Percentiles rank a stretch among this genome's conserved stretches.
Conservation (phyloP, 169 alveolate genomes). For the Babesia gibsoni region DNA sequence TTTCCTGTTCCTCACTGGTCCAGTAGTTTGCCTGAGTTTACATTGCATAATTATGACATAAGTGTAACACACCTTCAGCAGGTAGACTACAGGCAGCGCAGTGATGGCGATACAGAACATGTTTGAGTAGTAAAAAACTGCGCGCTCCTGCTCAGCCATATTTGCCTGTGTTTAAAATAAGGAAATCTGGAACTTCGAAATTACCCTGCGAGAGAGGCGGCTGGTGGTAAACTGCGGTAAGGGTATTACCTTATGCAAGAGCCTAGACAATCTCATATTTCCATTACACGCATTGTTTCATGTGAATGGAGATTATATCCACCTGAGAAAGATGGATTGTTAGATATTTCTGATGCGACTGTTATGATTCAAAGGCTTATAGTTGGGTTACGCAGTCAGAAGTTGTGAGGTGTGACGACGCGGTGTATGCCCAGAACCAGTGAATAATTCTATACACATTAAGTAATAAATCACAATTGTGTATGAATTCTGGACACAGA, state of each 20-base stretch:
- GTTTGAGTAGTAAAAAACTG: constrained; percentile 59
- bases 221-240: constrained; percentile 53
- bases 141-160: constrained; percentile 65
- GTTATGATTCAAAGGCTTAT: no score
- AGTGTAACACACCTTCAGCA: constrained; percentile 38
- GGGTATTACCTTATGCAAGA: constrained; percentile 42
- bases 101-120: constrained; percentile 50
- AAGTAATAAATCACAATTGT: no score
- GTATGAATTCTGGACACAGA: no score
- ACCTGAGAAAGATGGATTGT: no score
- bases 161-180: constrained; percentile 10
- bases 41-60: background rate
- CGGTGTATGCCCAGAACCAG: no score
- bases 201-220: constrained; percentile 61
- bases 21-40: constrained; percentile 55
- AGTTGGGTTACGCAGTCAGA: no score
- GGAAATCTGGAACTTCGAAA: background rate
- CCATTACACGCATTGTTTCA: background rate
- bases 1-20: constrained; percentile 54
- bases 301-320: no score
- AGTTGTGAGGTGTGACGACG: no score
- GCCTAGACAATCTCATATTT: constrained; percentile 41
- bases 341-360: no score
- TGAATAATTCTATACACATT: no score
- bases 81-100: constrained; percentile 57